phyloP scores from a whole-genome alignment of 2,329 filamentous ascomycete genomes.

The Xylaria multiplex region DNA sequence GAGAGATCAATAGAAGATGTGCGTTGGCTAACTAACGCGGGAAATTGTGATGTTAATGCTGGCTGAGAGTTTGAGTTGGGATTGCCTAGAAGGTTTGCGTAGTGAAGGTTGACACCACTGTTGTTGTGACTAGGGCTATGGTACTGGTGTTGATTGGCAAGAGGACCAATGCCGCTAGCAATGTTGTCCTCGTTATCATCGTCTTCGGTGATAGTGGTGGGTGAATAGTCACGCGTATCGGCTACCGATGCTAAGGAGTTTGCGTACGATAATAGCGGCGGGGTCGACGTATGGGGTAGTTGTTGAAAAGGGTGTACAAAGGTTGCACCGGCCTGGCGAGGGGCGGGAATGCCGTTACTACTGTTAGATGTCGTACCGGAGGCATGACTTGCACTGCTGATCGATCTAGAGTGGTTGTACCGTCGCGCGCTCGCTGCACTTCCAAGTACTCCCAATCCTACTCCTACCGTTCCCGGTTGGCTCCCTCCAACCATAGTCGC shows the following conservation, averaged over 20 bases:
- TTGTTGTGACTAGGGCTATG: conserved; percentile 13
- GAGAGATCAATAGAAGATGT: conserved; percentile 53
- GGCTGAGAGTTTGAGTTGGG: conserved; percentile 47
- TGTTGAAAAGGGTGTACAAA: conserved; percentile 75
- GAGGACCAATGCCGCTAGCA: conserved; percentile 3
- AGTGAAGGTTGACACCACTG: conserved; percentile 43
- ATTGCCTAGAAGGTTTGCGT: conserved; percentile 41
- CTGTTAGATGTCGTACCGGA: conserved; percentile 67
- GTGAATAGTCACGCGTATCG: conserved; percentile 62
- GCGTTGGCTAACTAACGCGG: conserved; percentile 54
- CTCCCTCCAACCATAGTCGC: conserved; percentile 16
- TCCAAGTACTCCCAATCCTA: conserved; percentile 26
- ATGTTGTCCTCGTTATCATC: conserved; percentile 53
- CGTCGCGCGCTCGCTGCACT: conserved; percentile 49
- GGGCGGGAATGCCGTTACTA: conserved; percentile 48
- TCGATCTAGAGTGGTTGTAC: conserved; percentile 66
- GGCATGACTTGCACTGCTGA: conserved; percentile 66
- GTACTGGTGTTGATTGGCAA: conserved; percentile 27
- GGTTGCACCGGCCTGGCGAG: conserved; percentile 54
- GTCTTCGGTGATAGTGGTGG: conserved; percentile 65
- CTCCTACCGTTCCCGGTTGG: conserved; percentile 18
- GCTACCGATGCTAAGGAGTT: conserved; percentile 64
- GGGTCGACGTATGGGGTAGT: conserved; percentile 68
- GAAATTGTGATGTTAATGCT: conserved; percentile 48
- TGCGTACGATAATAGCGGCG: conserved; percentile 67